phyloP scores from a whole-genome alignment of 2,329 filamentous ascomycete genomes.

The Stachybotrys echinatus region DNA sequence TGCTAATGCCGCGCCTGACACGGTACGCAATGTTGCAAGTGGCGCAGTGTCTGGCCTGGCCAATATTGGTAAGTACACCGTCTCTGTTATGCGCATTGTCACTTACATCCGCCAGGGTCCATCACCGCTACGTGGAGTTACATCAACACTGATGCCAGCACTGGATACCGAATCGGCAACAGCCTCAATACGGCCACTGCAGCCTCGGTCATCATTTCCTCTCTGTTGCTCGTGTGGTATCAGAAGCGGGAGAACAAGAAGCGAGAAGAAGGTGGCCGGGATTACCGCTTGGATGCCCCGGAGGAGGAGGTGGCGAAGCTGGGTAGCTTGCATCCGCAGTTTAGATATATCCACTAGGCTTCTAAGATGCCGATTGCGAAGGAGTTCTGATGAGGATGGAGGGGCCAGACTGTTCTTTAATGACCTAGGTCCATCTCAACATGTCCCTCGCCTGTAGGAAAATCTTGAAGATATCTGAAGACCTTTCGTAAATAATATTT shows the following conservation, averaged over 20 bases:
- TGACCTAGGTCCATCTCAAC: too few relatives aligned
- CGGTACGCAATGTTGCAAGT: constrained; percentile 18
- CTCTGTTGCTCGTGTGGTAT: constrained; percentile 11
- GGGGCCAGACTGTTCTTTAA: too few relatives aligned
- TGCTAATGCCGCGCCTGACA: constrained; percentile 19
- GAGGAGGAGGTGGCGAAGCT: constrained; percentile 13
- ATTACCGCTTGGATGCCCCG: constrained; percentile 13
- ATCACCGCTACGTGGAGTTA: constrained; percentile 21
- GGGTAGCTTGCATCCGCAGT: constrained; percentile 17
- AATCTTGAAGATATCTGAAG: too few relatives aligned
- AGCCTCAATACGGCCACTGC: constrained; percentile 17
- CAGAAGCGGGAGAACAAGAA: constrained; percentile 19
- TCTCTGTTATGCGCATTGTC: too few relatives aligned
- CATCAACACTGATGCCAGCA: constrained; percentile 19
- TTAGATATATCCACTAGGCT: constrained; percentile 17
- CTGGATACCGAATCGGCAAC: constrained; percentile 18
- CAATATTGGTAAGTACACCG: constrained; percentile 20
- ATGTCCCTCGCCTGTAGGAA: too few relatives aligned
- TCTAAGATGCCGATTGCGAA: too few relatives aligned
- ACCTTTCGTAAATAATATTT: too few relatives aligned
- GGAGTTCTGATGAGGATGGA: too few relatives aligned
- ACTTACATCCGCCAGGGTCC: constrained; percentile 11
- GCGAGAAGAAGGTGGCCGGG: constrained; percentile 14
- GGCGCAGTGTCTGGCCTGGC: constrained; percentile 18
- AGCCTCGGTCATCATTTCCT: constrained; percentile 14